A percentile compares a stretch with the other conserved stretches of the same genome.
Conservation (phyloP, 192 early-diverging fungal genomes). For the Diversispora epigaea region DNA sequence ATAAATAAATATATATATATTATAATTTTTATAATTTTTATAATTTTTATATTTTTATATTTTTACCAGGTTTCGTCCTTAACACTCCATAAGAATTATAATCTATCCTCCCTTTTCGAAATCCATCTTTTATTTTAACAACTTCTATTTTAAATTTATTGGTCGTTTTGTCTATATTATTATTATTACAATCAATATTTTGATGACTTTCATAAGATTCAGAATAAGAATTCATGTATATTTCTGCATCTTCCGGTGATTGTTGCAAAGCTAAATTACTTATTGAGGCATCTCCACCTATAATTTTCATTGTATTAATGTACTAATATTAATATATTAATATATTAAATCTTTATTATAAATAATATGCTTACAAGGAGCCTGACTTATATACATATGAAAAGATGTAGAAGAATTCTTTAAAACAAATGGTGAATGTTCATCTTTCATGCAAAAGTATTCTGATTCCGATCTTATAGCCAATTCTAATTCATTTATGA, state of each 20-base stretch:
- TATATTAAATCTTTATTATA: too few relatives aligned
- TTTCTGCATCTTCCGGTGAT: background rate
- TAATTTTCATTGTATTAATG: background rate
- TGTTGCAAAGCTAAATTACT: constrained; percentile 42
- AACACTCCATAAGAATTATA: constrained; percentile 59
- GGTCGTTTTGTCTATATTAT: background rate
- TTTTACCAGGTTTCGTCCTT: constrained; percentile 74
- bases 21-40: background rate
- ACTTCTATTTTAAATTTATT: constrained; percentile 3
- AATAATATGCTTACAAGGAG: constrained; percentile 58
- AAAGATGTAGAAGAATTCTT: constrained; percentile 40
- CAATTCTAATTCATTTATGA: constrained; percentile 18
- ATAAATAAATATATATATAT: background rate
- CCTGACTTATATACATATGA: constrained; percentile 76
- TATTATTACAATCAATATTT: background rate
- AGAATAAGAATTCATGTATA: constrained; percentile 8
- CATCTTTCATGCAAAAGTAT: constrained; percentile 28
- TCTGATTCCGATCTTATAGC: constrained; percentile 35
- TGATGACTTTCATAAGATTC: background rate
- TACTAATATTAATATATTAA: background rate
- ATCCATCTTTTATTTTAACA: constrained; percentile 3
- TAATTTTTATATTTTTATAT: background rate
- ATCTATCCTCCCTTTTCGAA: constrained; percentile 64
- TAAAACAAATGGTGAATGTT: constrained; percentile 30
- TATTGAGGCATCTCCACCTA: constrained; percentile 83